Percentiles rank a stretch among this genome's conserved stretches.
These are phyloP conservation scores for Ustulina deusta DNA, from an alignment of 2,329 filamentous ascomycete genomes.

Conservation along the genomic window DNA sequence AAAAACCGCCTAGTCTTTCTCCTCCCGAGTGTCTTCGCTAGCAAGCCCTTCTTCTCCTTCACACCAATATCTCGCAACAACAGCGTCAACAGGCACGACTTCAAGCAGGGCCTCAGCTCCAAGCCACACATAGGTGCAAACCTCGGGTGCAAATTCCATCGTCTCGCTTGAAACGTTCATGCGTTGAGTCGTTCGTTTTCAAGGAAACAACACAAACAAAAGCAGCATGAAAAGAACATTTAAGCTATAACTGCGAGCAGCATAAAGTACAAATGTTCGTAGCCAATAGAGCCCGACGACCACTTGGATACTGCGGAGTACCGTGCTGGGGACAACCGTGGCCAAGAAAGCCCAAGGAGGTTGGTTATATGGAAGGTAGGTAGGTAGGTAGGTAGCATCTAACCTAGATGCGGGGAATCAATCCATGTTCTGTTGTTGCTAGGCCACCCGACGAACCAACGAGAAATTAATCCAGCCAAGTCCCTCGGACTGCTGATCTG, in stretches of 20 bases:
- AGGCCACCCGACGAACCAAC: slow-evolving; percentile 14
- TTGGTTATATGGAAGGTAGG: no score
- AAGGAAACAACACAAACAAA: background rate
- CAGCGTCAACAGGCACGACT: background rate
- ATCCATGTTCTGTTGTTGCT: slow-evolving; percentile 26
- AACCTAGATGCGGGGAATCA: slow-evolving; percentile 37
- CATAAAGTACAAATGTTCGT: background rate
- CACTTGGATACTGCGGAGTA: background rate
- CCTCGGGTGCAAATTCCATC: background rate
- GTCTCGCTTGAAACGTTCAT: background rate
- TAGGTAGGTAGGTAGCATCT: no score
- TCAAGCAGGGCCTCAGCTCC: background rate
- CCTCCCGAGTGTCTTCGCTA: background rate
- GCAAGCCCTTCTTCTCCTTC: background rate
- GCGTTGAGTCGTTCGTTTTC: background rate
- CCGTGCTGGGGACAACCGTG: background rate
- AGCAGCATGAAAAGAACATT: no score
- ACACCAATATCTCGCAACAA: background rate
- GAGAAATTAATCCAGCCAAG: slow-evolving; percentile 13
- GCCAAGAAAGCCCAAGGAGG: background rate
- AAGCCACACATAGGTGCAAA: background rate
- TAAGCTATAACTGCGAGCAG: background rate
- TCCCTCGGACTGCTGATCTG: slow-evolving; percentile 2
- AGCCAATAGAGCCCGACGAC: background rate
- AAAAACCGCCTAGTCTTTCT: no score